Conservation (phyloP, 2,329 filamentous ascomycete species). For the Chaetomiaceae sp. region DNA sequence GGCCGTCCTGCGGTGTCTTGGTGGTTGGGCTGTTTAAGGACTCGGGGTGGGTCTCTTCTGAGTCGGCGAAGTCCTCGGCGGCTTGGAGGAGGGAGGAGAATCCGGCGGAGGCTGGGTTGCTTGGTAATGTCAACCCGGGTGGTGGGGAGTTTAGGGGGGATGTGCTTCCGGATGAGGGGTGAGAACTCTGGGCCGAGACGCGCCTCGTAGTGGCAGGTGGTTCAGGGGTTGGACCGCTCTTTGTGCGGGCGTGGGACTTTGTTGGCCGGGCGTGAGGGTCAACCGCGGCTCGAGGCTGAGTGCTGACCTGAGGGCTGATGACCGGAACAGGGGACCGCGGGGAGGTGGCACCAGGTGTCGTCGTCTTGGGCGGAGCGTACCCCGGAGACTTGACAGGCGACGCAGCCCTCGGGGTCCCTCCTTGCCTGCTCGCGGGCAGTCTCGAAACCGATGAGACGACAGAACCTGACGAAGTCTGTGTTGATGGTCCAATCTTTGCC, state of each 20-base stretch:
- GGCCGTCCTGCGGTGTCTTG: conserved; percentile 48
- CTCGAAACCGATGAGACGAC: conserved; percentile 44
- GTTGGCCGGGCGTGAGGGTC: conserved; percentile 31
- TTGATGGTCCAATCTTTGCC: conserved; percentile 30
- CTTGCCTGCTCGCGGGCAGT: conserved; percentile 38
- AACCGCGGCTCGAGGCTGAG: conserved; percentile 38
- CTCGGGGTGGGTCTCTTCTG: conserved; percentile 28
- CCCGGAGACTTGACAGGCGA: conserved; percentile 47
- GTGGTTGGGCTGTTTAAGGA: conserved; percentile 53
- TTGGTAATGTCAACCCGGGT: conserved; percentile 34
- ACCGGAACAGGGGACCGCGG: conserved; percentile 25
- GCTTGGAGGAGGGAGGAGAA: conserved; percentile 55
- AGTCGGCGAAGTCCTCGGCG: conserved; percentile 46
- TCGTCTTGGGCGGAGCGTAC: conserved; percentile 18
- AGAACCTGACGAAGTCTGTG: conserved; percentile 41
- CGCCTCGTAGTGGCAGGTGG: conserved; percentile 34
- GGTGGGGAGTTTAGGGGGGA: conserved; percentile 35
- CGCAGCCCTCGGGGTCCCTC: conserved; percentile 40
- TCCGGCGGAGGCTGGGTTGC: conserved; percentile 27
- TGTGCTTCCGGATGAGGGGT: conserved; percentile 33
- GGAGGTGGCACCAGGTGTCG: conserved; percentile 8
- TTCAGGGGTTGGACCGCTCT: conserved; percentile 35
- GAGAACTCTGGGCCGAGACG: conserved; percentile 32
- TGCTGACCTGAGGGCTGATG: conserved; percentile 12
- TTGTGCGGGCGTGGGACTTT: conserved; percentile 35